phyloP scores from a whole-genome alignment of 2,329 filamentous ascomycete genomes.

The Coniella vitis region DNA sequence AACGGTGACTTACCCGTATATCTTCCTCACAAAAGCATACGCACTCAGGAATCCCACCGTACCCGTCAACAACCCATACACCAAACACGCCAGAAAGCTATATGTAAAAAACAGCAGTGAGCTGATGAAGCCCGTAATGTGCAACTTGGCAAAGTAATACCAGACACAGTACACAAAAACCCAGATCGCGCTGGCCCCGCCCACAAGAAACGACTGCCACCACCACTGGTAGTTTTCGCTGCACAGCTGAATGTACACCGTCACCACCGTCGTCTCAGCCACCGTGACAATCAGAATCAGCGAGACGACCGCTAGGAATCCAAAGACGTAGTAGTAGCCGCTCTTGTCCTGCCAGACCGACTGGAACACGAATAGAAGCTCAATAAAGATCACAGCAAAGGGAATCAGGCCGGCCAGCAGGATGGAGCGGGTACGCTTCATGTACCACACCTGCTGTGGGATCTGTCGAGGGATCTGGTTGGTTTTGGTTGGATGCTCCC shows the following conservation, averaged over 20 bases:
- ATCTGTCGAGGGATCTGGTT: conserved; percentile 65
- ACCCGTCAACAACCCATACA: conserved; percentile 75
- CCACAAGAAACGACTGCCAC: conserved; percentile 82
- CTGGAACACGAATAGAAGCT: conserved; percentile 80
- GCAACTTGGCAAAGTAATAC: conserved; percentile 76
- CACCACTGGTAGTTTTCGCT: conserved; percentile 87
- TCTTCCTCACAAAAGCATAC: conserved; percentile 75
- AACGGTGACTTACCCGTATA: conserved; percentile 60
- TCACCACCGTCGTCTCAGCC: conserved; percentile 76
- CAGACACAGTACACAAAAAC: conserved; percentile 76
- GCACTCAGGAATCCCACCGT: conserved; percentile 80
- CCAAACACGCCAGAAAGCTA: conserved; percentile 70
- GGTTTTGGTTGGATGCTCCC: conserved; percentile 79
- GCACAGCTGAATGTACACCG: conserved; percentile 76
- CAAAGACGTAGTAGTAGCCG: conserved; percentile 88
- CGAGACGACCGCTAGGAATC: conserved; percentile 70
- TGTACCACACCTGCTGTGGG: conserved; percentile 70
- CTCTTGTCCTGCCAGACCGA: conserved; percentile 86
- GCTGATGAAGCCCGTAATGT: conserved; percentile 74
- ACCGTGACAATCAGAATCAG: conserved; percentile 69
- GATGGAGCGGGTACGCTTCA: conserved; percentile 53
- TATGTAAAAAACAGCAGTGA: conserved; percentile 81
- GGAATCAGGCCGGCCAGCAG: conserved; percentile 72
- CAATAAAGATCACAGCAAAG: conserved; percentile 83
- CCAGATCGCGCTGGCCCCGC: conserved; percentile 71